Base-by-base conservation (phyloP, 2,329 filamentous ascomycete species). In the Penicillium sp. region DNA sequence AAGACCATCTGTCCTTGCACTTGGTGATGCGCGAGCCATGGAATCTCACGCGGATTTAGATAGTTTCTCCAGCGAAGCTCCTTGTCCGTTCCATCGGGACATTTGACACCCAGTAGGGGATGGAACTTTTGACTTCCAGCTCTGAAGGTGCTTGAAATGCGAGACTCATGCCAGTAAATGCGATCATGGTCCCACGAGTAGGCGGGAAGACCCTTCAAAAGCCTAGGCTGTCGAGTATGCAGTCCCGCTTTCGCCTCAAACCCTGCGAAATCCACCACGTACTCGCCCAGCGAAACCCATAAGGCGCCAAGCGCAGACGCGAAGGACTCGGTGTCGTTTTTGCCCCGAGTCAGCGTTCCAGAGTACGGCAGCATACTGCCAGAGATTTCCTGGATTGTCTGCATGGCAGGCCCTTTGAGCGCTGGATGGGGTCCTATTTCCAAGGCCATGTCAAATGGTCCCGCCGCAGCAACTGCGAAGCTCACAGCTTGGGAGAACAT, bases 391-490 rank as follows among this genome's bases (percentile, higher is more conserved):
- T 55, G 49, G 5, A 63, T 59, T 3, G 57, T 69, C 47, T 69
- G 58, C 10, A 53, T 37, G 2, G 61, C 57, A 9, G 67, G 66
- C 1, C 65, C 62, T 24, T 64, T 56, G 7, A 72, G 49, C 0
- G 68, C 65, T 5, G 64, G 54, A 43, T 72, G 68, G 9, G 69
- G 66, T 0, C 69, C 69, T 49, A 72, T 47, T 27, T 72, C 69
- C 7, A 72, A 33, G 0, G 47, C 55, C 39, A 63, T 52, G 25
- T 60, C 52, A n/a, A 58, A 58, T 2, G 55, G 47, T 3, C 51
- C 56, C 1, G 42, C 32, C 3, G 46, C 48, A n/a, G 43, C 44
- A 40, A 56, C 31, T 3, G 56, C 58, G n/a, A 41, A 44, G 9
- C 49, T 44, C 6, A 62, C 29, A 2, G 58, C 60, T 9, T 59